Evolutionary conservation across 352 stramenopile species (phyloP).

Genomic region (Phytophthora chlamydospora): DNA sequence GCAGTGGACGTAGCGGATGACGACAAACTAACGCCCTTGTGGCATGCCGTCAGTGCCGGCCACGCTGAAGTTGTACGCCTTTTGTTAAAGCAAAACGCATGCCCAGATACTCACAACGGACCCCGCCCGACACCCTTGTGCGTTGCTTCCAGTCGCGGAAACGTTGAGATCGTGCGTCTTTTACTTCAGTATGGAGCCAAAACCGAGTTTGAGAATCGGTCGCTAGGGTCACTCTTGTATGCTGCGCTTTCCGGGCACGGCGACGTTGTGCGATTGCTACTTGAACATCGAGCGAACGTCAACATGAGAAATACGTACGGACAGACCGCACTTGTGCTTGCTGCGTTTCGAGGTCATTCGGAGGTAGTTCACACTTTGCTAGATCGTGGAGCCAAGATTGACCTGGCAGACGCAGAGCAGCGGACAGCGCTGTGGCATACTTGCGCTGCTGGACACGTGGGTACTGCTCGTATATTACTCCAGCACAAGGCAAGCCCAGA

Average conservation of each 20-base stretch:
- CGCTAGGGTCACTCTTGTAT: background rate
- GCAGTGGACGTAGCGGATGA: background rate
- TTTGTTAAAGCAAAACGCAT: background rate
- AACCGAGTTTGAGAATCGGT: background rate
- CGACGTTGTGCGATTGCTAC: background rate
- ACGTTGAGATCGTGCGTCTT: background rate
- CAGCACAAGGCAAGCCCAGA: background rate
- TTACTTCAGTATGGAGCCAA: background rate
- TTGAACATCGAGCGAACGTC: background rate
- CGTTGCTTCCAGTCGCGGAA: background rate
- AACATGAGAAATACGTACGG: background rate
- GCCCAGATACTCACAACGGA: background rate
- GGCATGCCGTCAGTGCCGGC: background rate
- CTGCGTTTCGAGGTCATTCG: background rate
- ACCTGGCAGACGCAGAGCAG: background rate
- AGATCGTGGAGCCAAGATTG: background rate
- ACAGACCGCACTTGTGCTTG: background rate
- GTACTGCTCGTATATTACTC: background rate
- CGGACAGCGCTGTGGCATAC: background rate
- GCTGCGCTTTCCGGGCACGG: background rate
- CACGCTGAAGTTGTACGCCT: background rate
- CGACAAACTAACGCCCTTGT: background rate
- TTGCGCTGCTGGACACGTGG: background rate
- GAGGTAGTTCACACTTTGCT: background rate
- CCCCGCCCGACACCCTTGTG: background rate